phyloP scores from a whole-genome alignment of 108 stramenopile genomes.

The Skeletonema costatum region DNA sequence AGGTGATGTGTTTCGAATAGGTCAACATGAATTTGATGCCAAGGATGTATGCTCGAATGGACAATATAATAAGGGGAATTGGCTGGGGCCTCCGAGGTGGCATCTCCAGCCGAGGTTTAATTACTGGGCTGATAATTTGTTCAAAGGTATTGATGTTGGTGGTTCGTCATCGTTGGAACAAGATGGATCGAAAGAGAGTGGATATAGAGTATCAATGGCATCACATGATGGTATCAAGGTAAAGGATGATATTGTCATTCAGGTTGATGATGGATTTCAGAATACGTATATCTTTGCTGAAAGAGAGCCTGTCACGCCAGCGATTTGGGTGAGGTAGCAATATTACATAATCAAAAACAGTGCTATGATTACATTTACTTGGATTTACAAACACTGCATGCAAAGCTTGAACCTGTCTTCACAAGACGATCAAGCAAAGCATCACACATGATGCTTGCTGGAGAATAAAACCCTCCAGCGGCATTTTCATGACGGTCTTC shows the following conservation, averaged over 20 bases:
- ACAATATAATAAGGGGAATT: constrained; percentile 41
- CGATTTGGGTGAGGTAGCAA: constrained; percentile 24
- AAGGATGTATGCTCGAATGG: constrained; percentile 46
- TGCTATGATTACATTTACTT: background rate
- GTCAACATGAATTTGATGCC: constrained; percentile 44
- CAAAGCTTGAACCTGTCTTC: constrained; percentile 60
- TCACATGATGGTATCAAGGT: background rate
- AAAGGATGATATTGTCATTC: background rate
- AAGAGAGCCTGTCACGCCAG: constrained; percentile 24
- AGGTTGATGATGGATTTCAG: constrained; percentile 49
- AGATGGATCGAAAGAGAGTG: background rate
- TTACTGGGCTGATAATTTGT: constrained; percentile 43
- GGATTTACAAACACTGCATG: constrained; percentile 16
- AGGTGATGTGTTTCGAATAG: constrained; percentile 40
- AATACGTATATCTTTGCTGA: constrained; percentile 62
- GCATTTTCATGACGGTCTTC: constrained; percentile 10
- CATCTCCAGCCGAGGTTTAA: constrained; percentile 29
- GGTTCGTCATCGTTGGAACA: background rate
- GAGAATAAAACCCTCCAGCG: constrained; percentile 78
- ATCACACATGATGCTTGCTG: constrained; percentile 66
- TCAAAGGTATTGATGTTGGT: constrained; percentile 26
- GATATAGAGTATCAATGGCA: background rate
- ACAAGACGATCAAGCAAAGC: constrained; percentile 67
- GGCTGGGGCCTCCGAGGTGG: constrained; percentile 52
- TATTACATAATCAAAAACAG: no score